These are phyloP conservation scores for Capsicum pubescens DNA, from an alignment of 257 asterid species.

Conservation along the genomic window DNA sequence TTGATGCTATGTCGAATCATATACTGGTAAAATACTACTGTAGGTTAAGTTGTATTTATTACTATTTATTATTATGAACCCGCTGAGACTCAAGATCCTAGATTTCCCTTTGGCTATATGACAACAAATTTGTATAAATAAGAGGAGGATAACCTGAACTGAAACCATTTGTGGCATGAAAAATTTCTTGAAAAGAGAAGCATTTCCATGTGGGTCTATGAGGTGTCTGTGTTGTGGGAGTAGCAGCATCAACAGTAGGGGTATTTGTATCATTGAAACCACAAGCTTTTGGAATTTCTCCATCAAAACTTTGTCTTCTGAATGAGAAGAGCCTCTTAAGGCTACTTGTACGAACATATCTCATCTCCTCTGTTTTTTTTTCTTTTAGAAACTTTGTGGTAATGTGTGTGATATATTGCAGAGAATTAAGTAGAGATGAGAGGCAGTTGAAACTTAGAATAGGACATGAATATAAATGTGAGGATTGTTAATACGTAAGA, in stretches of 20 bases:
- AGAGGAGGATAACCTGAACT: conserved; percentile 50
- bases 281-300: conserved; percentile 40
- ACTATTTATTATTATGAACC: no score
- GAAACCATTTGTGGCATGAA: conserved; percentile 78
- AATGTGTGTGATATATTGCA: background rate
- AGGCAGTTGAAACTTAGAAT: background rate
- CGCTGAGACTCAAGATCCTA: no score
- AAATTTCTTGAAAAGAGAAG: conserved; percentile 73
- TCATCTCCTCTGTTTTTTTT: conserved; percentile 41
- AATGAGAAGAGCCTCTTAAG: conserved; percentile 64
- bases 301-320: conserved; percentile 54
- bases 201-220: conserved; percentile 88
- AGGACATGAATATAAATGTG: background rate
- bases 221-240: conserved; percentile 38
- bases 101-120: background rate
- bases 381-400: background rate
- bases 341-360: conserved; percentile 63
- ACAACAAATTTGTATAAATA: background rate
- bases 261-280: conserved; percentile 26
- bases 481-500: background rate
- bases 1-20: no score
- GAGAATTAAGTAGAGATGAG: conserved; percentile 8
- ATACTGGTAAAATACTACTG: no score
- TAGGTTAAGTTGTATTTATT: no score
- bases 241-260: conserved; percentile 23